Conservation (phyloP, 1,284 basidiomycete species). For the Schizophyllum amplum region DNA sequence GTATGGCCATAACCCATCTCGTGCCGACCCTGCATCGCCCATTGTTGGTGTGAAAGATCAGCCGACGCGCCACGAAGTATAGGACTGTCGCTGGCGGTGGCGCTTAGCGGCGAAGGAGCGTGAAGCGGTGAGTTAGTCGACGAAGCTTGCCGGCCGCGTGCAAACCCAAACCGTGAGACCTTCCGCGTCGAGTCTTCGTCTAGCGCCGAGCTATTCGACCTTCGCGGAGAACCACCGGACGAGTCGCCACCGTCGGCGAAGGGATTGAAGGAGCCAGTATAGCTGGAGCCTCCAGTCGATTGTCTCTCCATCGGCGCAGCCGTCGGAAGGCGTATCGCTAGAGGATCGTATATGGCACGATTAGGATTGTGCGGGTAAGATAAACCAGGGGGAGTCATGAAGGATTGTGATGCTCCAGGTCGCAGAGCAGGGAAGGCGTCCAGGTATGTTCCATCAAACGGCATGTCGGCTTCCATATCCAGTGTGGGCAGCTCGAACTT, state of each 20-base stretch:
- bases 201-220: constrained; percentile 21
- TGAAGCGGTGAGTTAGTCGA: constrained; percentile 51
- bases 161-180: constrained; percentile 79
- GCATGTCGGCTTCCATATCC: constrained; percentile 40
- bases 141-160: constrained; percentile 58
- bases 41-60: constrained; percentile 2
- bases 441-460: constrained; percentile 54
- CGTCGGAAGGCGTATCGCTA: constrained; percentile 27
- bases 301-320: constrained; percentile 33
- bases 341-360: constrained; percentile 48
- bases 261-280: constrained; percentile 72
- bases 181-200: constrained; percentile 62
- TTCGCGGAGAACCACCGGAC: not conserved
- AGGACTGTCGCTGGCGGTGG: constrained; percentile 23
- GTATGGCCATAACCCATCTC: constrained; percentile 35
- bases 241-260: constrained; percentile 51
- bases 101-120: constrained; percentile 46
- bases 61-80: constrained; percentile 14
- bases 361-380: constrained; percentile 36
- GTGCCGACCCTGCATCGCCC: constrained; percentile 30
- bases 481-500: constrained; percentile 45
- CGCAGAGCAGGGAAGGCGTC: constrained; percentile 60
- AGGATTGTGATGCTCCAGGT: constrained; percentile 22
- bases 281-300: constrained; percentile 39
- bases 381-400: constrained; percentile 44